These are phyloP conservation scores for Leishmania major DNA, from an alignment of 208 protist genomes.

Conservation along the genomic window DNA sequence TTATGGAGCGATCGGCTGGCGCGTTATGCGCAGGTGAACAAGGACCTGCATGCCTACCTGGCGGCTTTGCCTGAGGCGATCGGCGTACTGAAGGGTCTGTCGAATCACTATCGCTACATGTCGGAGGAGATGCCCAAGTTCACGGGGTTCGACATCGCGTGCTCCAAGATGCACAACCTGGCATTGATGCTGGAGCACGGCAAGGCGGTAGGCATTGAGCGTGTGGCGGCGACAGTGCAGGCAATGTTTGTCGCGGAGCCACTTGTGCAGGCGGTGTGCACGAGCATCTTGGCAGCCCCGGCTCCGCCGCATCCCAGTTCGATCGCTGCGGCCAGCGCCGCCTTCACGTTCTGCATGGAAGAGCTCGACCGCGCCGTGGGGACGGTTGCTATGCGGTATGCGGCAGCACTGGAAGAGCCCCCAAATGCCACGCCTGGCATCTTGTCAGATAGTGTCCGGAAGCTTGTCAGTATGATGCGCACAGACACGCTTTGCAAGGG, in stretches of 20 bases:
- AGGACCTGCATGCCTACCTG: constrained; percentile 71
- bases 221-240: constrained; percentile 55
- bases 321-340: constrained; percentile 54
- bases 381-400: constrained; percentile 24
- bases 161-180: constrained; percentile 81
- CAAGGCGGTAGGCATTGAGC: constrained; percentile 45
- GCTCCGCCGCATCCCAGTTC: constrained; percentile 37
- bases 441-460: constrained; percentile 47
- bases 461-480: constrained; percentile 24
- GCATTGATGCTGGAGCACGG: constrained; percentile 68
- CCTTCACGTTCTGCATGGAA: constrained; percentile 82
- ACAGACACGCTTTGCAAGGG: constrained; percentile 42
- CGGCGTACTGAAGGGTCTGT: constrained; percentile 64
- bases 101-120: constrained; percentile 88
- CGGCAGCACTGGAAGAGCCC: constrained; percentile 8
- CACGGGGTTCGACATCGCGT: constrained; percentile 79
- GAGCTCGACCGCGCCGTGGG: constrained; percentile 62
- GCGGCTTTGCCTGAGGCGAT: constrained; percentile 74
- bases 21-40: constrained; percentile 66
- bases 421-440: constrained; percentile 32
- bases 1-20: constrained; percentile 76
- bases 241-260: constrained; percentile 70
- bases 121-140: constrained; percentile 73
- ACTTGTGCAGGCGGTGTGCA: constrained; percentile 63
- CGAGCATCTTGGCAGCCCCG: constrained; percentile 35